Conservation (phyloP, 805 yeast species). For the Saccharomycopsis sp. region DNA sequence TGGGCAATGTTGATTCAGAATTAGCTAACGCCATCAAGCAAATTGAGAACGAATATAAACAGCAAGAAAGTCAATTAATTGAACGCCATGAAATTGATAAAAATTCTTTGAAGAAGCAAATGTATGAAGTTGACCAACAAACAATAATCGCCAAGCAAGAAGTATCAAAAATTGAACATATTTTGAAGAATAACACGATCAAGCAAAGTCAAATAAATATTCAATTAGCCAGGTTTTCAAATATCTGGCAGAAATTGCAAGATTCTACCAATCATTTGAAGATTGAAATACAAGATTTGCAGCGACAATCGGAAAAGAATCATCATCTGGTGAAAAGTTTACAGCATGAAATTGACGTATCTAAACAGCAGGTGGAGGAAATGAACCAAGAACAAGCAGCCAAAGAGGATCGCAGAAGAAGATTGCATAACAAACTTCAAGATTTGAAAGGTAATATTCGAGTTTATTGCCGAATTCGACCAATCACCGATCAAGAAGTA, state of each 20-base stretch:
- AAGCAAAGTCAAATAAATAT: constrained; percentile 14
- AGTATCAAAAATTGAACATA: constrained; percentile 5
- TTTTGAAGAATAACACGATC: constrained; percentile 23
- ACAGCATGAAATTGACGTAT: constrained; percentile 7
- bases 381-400: constrained; percentile 34
- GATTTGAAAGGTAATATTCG: constrained; percentile 88
- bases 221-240: constrained; percentile 11
- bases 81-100: constrained; percentile 26
- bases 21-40: background rate
- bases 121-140: constrained; percentile 26
- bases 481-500: constrained; percentile 31
- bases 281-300: constrained; percentile 10
- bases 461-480: constrained; percentile 82
- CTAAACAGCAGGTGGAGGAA: constrained; percentile 24
- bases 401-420: constrained; percentile 53
- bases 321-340: constrained; percentile 20
- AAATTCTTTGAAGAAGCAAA: constrained; percentile 25
- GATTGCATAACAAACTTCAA: constrained; percentile 67
- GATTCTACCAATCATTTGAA: constrained; percentile 8
- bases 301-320: constrained; percentile 20
- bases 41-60: background rate
- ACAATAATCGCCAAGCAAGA: background rate
- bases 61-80: background rate
- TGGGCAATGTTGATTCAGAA: background rate
- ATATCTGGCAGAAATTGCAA: background rate